A percentile compares a stretch with the other conserved stretches of the same genome.
Evolutionary conservation across 2,329 filamentous ascomycete genomes (phyloP).

Genomic region (Westerdykella aurantiaca): DNA sequence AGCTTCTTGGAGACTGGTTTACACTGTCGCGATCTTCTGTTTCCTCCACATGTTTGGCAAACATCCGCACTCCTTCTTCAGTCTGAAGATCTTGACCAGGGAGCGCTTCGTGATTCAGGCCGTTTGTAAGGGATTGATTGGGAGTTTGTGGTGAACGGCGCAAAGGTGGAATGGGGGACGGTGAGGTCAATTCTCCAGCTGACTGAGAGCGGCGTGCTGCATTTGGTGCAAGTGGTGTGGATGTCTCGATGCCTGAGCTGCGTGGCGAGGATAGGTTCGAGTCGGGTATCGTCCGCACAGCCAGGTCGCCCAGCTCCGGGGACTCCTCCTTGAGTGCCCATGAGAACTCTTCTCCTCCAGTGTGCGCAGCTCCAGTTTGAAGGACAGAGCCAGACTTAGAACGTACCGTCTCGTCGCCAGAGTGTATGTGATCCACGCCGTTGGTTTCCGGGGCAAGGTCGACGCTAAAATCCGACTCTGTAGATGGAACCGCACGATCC

Average conservation of each 20-base stretch:
- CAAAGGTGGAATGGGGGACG: not conserved
- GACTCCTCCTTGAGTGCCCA: constrained; percentile 21
- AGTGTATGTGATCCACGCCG: not conserved
- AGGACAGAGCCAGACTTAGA: constrained; percentile 18
- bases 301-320: constrained; percentile 13
- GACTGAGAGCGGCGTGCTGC: not conserved
- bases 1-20: constrained; percentile 6
- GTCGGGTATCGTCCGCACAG: constrained; percentile 3
- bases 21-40: constrained; percentile 3
- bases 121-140: not conserved
- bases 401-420: constrained; percentile 1
- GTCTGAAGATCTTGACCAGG: constrained; percentile 1
- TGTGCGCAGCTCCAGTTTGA: constrained; percentile 14
- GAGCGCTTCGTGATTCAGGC: not conserved
- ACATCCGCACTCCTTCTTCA: not conserved
- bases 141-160: not conserved
- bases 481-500: constrained; percentile 26
- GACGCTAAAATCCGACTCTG: constrained; percentile 16
- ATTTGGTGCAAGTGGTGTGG: not conserved
- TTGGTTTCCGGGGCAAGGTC: constrained; percentile 38
- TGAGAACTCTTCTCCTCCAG: constrained; percentile 15
- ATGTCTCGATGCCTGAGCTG: not conserved
- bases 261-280: constrained; percentile 7
- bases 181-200: not conserved
- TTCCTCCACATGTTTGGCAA: not conserved